These are phyloP conservation scores for Rhodotorula sp. DNA, from an alignment of 1,284 basidiomycete genomes.

Conservation along the genomic window DNA sequence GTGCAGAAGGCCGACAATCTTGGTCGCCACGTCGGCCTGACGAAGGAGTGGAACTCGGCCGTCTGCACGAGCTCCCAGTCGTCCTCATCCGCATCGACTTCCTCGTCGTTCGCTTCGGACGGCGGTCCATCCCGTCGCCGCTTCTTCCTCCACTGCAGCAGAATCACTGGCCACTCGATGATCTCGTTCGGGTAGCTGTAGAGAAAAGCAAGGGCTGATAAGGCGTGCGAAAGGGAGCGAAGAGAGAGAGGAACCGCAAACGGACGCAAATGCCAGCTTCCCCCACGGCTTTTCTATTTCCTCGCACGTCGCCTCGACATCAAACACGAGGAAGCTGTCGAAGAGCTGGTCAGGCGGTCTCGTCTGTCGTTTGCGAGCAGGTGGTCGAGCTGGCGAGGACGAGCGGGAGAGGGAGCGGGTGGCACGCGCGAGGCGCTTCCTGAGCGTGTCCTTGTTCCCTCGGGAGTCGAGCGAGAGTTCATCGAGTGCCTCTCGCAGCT, in stretches of 20 bases:
- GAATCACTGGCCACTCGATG: slow-evolving; percentile 85
- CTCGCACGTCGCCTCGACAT: slow-evolving; percentile 88
- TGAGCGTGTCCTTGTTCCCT: slow-evolving; percentile 46
- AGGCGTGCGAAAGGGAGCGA: neutral
- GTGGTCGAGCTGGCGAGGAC: neutral
- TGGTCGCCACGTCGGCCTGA: slow-evolving; percentile 82
- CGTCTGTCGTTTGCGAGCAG: neutral
- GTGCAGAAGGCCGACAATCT: slow-evolving; percentile 78
- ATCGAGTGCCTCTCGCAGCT: slow-evolving; percentile 31
- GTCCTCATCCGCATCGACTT: slow-evolving; percentile 46
- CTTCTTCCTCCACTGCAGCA: slow-evolving; percentile 68
- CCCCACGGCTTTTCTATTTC: slow-evolving; percentile 36
- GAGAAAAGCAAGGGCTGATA: neutral
- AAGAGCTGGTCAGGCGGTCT: slow-evolving; percentile 39
- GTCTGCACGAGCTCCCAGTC: slow-evolving; percentile 59
- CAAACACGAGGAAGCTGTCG: slow-evolving; percentile 56
- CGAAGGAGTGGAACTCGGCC: slow-evolving; percentile 82
- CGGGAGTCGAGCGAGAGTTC: slow-evolving; percentile 45
- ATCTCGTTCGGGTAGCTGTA: slow-evolving; percentile 67
- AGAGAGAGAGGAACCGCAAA: slow-evolving; percentile 1
- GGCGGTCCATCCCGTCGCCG: neutral
- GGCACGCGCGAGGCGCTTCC: slow-evolving; percentile 10
- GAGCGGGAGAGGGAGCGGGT: neutral
- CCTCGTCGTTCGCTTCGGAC: neutral
- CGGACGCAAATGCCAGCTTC: slow-evolving; percentile 31